These are phyloP conservation scores for Tremellales sp. DNA, from an alignment of 1,284 basidiomycete species.

Conservation along the genomic window DNA sequence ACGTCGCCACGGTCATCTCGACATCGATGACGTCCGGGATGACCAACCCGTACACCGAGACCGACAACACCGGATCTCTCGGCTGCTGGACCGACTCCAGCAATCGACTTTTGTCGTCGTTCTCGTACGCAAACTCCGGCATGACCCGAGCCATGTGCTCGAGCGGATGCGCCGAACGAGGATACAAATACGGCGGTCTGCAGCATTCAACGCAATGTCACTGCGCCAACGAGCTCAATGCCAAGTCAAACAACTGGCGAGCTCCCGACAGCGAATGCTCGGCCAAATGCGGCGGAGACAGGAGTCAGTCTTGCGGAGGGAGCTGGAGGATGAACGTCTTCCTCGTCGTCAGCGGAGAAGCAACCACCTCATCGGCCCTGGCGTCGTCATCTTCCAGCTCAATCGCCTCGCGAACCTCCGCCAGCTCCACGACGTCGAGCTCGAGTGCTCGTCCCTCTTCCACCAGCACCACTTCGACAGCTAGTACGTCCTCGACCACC, in stretches of 20 bases:
- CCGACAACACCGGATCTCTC: neutral
- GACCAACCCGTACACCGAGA: neutral
- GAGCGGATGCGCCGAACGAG: slow-evolving; percentile 1
- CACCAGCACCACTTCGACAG: neutral
- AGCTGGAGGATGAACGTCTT: neutral
- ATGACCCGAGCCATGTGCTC: slow-evolving; percentile 7
- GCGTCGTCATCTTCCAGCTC: neutral
- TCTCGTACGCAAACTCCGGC: neutral
- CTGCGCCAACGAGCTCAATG: slow-evolving; percentile 15
- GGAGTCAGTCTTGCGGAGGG: slow-evolving; percentile 1
- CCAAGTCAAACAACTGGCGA: neutral
- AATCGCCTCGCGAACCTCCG: neutral
- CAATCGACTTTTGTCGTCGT: neutral
- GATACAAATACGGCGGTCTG: slow-evolving; percentile 13
- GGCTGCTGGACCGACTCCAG: neutral
- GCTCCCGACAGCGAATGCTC: slow-evolving; percentile 3
- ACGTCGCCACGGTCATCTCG: slow-evolving; percentile 2
- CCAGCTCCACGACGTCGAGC: neutral
- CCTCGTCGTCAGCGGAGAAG: neutral
- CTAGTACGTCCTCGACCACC: neutral
- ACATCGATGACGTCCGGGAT: neutral
- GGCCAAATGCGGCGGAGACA: slow-evolving; percentile 2
- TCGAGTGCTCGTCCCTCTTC: neutral
- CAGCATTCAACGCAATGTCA: slow-evolving; percentile 14
- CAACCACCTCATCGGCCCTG: neutral